Base-by-base conservation (phyloP, 371 early-diverging fungal species). In the Mortierella sp. region DNA sequence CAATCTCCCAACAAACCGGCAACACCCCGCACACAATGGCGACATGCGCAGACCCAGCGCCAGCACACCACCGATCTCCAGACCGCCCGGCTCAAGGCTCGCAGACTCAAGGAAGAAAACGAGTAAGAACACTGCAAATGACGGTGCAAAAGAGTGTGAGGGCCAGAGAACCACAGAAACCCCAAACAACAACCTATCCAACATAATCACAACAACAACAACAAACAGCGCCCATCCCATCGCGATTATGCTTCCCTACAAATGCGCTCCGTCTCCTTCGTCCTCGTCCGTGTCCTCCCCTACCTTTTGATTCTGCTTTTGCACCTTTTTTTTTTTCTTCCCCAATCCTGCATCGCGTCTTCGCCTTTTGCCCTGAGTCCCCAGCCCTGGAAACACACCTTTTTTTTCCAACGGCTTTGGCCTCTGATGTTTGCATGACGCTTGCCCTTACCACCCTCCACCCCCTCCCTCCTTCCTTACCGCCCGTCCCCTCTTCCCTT, bases 61-160 rank as follows among this genome's bases (percentile, higher is more conserved):
- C 74, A 73, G 47, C 67, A 67, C 47, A 73, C 63, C 30, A 73
- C 24, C n/a, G 74, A 73, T 61, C 64, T 73, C 23, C 68, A 73
- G 41, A 41, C 55, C 19, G 74, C 74, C 23, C 67, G 64, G 46
- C 18, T 50, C 56, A 73, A 73, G 58, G 64, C 60, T 2, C 64
- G 68, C 19, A 58, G 63, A 42, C 68, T 73, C 47, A 67, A 68
- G 53, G 74, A 73, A 49, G 74, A 73, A 41, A 73, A 73, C 59
- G 64, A 73, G 74, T 73, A 73, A 64, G 68, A 1, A n/a, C 4
- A 45, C 12, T 3, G 10, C 24, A 0, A 21, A 8, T 3, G 12
- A 55, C 6, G 6, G 4, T 43, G n/a, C 18, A 24, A 27, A 23
- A 27, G 23, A 26, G 27, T 27, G 26, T 27, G 26, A 16, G 42